Base-by-base conservation (phyloP, 768 basidiomycete genomes). In the Tulasnella sp. region DNA sequence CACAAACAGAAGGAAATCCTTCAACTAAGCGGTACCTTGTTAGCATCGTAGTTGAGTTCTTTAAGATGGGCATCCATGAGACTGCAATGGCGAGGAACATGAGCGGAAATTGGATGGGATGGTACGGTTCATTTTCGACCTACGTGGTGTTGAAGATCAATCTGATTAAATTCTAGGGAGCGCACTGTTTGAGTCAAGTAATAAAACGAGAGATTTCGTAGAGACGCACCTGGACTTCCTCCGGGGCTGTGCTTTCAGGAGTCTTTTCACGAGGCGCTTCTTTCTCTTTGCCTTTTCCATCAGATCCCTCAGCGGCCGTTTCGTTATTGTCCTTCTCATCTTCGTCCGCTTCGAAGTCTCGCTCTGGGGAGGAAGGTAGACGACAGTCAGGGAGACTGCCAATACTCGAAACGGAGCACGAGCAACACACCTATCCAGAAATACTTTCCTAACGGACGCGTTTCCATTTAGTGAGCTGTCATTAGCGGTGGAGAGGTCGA, bases 41-140 rank as follows among this genome's bases (percentile, higher is more conserved):
- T 87, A 5, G 90, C 90, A 81, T 91, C 90, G 79, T 91, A 91
- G 79, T 90, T 90, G 88, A 91, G 89, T 6, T 88, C 88, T 20
- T 88, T 87, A 81, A 91, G 82, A 61, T 86, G 85, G 0, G 88
- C 88, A 71, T 88, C 86, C 32, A 90, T 88, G 78, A 90, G 81
- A 35, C 89, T 89, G 78, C 9, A 23, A 26, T 15, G 42, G 69
- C n/a, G 13, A 48, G 23, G 23, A 26, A n/a, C 35, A 39, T 42
- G 5, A 42, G 71, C 29, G 32, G 44, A 51, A 35, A 18, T 29
- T 57, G 18, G 16, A 57, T 57, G 74, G 80, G 78, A 26, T 51
- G 44, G 3, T 26, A 37, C 16, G 23, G 67, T 32, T 39, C 29
- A 11, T 26, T 26, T 78, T 6, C 55, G 15, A 72, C 79, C 23